Evolutionary conservation across 176 grass and related monocot species (phyloP).

Genomic region (Cenchrus americanus): DNA sequence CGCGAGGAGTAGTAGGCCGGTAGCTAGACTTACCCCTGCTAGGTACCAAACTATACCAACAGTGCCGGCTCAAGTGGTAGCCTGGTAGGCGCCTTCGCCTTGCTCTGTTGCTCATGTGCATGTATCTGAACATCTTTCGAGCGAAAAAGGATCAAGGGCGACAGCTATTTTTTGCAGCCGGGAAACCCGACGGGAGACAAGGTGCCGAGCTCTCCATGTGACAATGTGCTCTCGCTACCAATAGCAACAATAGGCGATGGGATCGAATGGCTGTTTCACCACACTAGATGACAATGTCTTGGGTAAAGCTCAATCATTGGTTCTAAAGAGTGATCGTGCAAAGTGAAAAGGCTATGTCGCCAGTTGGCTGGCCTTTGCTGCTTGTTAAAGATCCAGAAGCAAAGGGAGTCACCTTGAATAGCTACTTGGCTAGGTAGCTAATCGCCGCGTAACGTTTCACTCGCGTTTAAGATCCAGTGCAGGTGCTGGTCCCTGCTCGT

Average conservation of each 20-base stretch:
- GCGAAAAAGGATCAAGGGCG: not conserved
- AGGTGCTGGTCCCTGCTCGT: not conserved
- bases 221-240: slow-evolving; percentile 12
- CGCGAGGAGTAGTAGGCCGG: not conserved
- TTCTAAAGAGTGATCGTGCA: slow-evolving; percentile 15
- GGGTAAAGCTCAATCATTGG: slow-evolving; percentile 29
- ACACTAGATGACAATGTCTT: slow-evolving; percentile 17
- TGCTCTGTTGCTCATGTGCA: not conserved
- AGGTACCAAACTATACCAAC: slow-evolving; percentile 11
- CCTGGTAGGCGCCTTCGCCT: not conserved
- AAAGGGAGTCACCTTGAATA: not conserved
- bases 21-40: slow-evolving; percentile 16
- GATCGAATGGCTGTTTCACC: not conserved
- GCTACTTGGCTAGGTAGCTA: not conserved
- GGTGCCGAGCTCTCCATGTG: slow-evolving; percentile 50
- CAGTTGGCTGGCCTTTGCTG: not conserved
- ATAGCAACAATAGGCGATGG: not conserved
- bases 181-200: slow-evolving; percentile 16
- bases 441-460: not conserved
- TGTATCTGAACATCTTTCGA: not conserved
- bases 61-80: not conserved
- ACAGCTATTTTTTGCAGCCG: not conserved
- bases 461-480: not conserved
- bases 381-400: not conserved
- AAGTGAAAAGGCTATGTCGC: not conserved